These are phyloP conservation scores for Buddleja alternifolia DNA, from an alignment of 257 asterid species.

Conservation along the genomic window DNA sequence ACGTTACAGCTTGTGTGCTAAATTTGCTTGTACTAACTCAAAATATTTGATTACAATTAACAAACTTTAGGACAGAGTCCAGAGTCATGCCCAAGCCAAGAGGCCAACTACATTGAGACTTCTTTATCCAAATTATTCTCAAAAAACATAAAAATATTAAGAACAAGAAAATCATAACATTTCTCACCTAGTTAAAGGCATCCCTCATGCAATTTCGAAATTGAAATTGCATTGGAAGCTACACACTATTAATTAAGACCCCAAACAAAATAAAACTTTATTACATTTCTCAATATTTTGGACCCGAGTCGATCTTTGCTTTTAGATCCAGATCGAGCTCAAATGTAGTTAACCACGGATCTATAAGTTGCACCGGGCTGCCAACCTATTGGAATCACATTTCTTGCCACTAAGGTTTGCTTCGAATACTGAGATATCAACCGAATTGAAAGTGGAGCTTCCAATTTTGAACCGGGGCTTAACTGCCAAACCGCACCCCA, in stretches of 20 bases:
- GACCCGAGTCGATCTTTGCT: no score
- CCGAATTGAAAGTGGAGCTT: conserved; percentile 60
- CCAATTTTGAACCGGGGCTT: conserved; percentile 45
- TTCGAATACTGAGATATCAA: conserved; percentile 52
- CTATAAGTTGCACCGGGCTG: conserved; percentile 60
- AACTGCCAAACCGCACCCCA: conserved; percentile 85
- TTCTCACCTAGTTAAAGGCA: conserved; percentile 22
- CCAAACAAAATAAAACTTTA: neutral
- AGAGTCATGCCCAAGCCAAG: neutral
- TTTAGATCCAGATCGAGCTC: neutral
- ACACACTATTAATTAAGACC: conserved; percentile 8
- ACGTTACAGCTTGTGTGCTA: no score
- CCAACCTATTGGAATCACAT: conserved; percentile 76
- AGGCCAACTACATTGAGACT: neutral
- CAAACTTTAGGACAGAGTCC: neutral
- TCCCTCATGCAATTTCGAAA: conserved; percentile 40
- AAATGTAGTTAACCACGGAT: conserved; percentile 64
- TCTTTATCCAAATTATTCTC: neutral
- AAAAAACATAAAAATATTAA: neutral
- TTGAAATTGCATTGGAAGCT: conserved; percentile 40
- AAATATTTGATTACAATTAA: no score
- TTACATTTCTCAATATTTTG: neutral
- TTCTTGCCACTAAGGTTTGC: conserved; percentile 47
- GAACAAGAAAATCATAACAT: neutral
- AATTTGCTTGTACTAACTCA: neutral